phyloP scores from a whole-genome alignment of 1,284 basidiomycete species.

The Trichosporon faecale region DNA sequence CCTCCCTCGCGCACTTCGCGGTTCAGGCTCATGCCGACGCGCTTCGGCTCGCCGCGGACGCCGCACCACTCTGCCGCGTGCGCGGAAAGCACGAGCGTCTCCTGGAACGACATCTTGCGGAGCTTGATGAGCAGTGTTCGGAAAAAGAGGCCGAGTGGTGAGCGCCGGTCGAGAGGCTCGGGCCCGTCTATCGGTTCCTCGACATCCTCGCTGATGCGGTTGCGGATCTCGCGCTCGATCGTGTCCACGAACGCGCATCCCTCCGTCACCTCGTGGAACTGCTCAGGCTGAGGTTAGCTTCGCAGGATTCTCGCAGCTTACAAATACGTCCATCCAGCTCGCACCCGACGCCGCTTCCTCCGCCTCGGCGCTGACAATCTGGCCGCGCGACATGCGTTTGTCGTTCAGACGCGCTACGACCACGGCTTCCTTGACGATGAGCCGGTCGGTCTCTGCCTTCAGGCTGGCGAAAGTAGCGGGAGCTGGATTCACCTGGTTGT shows the following conservation, averaged over 20 bases:
- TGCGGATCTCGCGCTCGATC: constrained; percentile 36
- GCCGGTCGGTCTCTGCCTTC: constrained; percentile 28
- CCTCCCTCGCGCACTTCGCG: constrained; percentile 2
- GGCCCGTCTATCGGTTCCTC: constrained; percentile 26
- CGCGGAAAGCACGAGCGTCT: constrained; percentile 36
- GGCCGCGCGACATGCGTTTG: constrained; percentile 30
- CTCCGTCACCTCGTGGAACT: constrained; percentile 32
- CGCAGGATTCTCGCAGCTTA: constrained; percentile 18
- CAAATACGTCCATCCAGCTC: constrained; percentile 39
- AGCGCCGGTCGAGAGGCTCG: constrained; percentile 34
- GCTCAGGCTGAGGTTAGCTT: constrained; percentile 19
- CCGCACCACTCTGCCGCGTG: constrained; percentile 43
- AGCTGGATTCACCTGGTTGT: constrained; percentile 31
- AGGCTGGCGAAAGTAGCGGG: constrained; percentile 31
- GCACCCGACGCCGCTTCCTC: constrained; percentile 24
- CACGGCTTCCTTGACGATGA: constrained; percentile 31
- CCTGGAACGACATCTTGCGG: constrained; percentile 45
- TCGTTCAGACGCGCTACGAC: constrained; percentile 24
- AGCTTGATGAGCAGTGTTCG: constrained; percentile 36
- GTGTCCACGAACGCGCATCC: constrained; percentile 37
- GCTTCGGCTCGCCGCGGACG: background rate
- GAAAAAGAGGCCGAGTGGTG: constrained; percentile 45
- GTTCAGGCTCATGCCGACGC: background rate
- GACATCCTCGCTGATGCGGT: constrained; percentile 37
- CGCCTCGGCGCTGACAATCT: constrained; percentile 21